Base-by-base conservation (phyloP, 345 rosid species). In the Euphorbia pulcherrima region DNA sequence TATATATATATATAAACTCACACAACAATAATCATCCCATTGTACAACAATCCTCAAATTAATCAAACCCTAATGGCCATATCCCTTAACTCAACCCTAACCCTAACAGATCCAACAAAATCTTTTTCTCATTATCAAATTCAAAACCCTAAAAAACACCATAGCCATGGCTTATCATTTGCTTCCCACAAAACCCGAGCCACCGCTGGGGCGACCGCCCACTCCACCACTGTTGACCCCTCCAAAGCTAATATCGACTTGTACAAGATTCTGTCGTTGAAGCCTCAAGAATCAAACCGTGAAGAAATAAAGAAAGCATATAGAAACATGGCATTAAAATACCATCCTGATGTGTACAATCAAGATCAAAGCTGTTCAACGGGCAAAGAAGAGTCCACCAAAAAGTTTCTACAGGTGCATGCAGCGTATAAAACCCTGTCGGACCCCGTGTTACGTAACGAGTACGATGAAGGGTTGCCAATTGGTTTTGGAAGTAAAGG, bases 401-500 rank as follows among this genome's bases (percentile, higher is more conserved):
- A 68, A 61, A 55, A 58, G 27, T 75, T 79, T 60, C 41, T 75
- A 23, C 41, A 53, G 60, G 55, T 75, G 11, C 72, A 66, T 11
- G n/a, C 37, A 61, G 82, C 79, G 21, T 79, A 75, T 55, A 51
- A 57, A 69, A 72, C 77, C 10, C 67, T 75, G 27, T 79, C 79
- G 1, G 72, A 79, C 52, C 79, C 79, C 9, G 62, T 29, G 53
- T 69, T 61, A 11, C 70, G 72, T n/a, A 46, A 51, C 18, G 37
- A 48, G 46, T 65, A 72, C 40, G 74, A 75, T 18, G 2, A 29
- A 5, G 62, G 44, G 21, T 30, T 59, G 4, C 18, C 4, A 3
- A 16, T 29, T 37, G 62, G 41, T 7, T 29, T 30, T 37, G 35
- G 23, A 35, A 30, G 27, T 20, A 20, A 5, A 59, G 44, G 44